These are phyloP conservation scores for Nevesoporus exiguus DNA, from an alignment of 768 basidiomycete genomes.

Conservation along the genomic window DNA sequence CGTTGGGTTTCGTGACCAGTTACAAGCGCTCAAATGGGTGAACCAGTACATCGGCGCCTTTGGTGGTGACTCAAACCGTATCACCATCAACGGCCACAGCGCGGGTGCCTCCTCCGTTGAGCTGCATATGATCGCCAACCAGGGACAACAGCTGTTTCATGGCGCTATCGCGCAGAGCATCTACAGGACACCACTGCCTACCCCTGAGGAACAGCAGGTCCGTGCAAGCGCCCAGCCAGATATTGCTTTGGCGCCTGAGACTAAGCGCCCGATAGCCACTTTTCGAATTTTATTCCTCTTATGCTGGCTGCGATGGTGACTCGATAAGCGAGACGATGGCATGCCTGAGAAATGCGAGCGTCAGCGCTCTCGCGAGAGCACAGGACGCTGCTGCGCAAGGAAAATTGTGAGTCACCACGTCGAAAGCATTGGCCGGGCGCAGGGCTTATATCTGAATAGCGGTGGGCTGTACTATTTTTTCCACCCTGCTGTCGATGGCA, in stretches of 20 bases:
- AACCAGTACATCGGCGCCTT: constrained; percentile 37
- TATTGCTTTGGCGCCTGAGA: neutral
- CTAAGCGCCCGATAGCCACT: constrained; percentile 36
- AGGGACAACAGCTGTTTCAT: constrained; percentile 41
- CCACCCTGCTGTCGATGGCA: constrained; percentile 54
- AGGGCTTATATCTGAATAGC: constrained; percentile 20
- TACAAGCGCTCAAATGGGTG: constrained; percentile 39
- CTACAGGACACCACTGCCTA: constrained; percentile 48
- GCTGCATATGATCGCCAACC: constrained; percentile 52
- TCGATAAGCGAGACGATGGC: constrained; percentile 35
- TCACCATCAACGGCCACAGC: constrained; percentile 59
- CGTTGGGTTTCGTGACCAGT: constrained; percentile 55
- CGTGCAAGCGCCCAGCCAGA: constrained; percentile 5
- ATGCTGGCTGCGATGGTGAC: constrained; percentile 48
- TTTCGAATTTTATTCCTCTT: constrained; percentile 48
- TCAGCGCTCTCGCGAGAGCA: constrained; percentile 50
- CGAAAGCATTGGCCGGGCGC: neutral
- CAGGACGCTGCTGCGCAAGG: constrained; percentile 46
- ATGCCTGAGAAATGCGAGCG: constrained; percentile 47
- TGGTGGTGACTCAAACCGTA: constrained; percentile 37
- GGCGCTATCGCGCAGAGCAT: constrained; percentile 63
- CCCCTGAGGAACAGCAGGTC: constrained; percentile 52
- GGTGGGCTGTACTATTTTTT: constrained; percentile 45
- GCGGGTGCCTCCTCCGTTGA: constrained; percentile 55
- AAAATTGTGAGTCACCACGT: constrained; percentile 37